A percentile compares a stretch with the other conserved stretches of the same genome.
Conservation (phyloP, 164 flowering plant species). For the Piper longum region DNA sequence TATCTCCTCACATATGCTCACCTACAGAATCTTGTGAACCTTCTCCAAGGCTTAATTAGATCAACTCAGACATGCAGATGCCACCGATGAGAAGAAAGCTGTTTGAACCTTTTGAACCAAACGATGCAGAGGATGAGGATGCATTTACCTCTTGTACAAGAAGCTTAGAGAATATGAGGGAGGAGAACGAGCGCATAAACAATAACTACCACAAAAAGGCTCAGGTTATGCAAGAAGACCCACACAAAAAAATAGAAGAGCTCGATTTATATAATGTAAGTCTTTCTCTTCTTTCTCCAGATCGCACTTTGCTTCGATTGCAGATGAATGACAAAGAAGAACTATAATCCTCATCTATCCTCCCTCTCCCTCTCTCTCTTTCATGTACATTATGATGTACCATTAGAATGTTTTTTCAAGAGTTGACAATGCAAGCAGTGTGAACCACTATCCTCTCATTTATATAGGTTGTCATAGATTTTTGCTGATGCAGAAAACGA, state of each 20-base stretch:
- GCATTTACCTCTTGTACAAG: conserved; percentile 13
- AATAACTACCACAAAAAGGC: conserved; percentile 11
- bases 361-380: no score
- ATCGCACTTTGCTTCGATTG: not conserved
- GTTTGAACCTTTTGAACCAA: conserved; percentile 36
- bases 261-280: conserved; percentile 24
- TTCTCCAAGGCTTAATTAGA: no score
- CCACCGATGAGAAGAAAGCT: conserved; percentile 26
- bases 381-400: no score
- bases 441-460: no score
- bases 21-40: conserved; percentile 12
- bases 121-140: conserved; percentile 15
- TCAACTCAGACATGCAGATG: no score
- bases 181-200: conserved; percentile 16
- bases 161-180: conserved; percentile 20
- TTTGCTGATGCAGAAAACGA: conserved; percentile 2
- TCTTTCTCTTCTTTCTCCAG: not conserved
- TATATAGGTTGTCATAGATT: no score
- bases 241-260: conserved; percentile 6
- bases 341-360: no score
- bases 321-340: not conserved
- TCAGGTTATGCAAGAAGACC: conserved; percentile 12
- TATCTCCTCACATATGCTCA: conserved; percentile 16
- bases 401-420: no score
- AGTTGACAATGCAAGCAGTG: no score